Evolutionary conservation across 495 filamentous ascomycete genomes (phyloP), one percentile per base, ranked within the genome.

Genomic region (Daldinia childiae): DNA sequence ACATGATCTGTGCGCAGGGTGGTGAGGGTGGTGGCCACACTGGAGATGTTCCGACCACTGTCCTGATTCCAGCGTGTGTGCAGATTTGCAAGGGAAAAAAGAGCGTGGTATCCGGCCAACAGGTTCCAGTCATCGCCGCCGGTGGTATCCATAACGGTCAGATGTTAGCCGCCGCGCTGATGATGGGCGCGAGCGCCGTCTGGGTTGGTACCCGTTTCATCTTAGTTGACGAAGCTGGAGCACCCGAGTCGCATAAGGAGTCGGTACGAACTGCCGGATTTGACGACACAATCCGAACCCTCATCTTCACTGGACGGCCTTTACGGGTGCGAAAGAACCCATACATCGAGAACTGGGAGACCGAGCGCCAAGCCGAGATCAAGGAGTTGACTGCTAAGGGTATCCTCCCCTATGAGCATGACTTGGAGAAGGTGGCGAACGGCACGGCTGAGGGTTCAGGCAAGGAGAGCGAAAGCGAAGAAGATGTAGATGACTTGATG

Each of bases 121-220:
- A 90, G 41, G 94, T 99, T 11, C 93, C 92, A 78, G 93, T 98
- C 71, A 84, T 99, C 65, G 95, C 95, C 55, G 96, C 96, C 11
- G 95, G 95, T 71, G 95, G 96, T 81, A 87, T 99, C 68, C 96
- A 89, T 86, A 97, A 95, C 84, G 95, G 95, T 50, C 92, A 93
- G 81, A 90, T 90, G 50, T 86, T 99, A 62, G 95, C 95, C 34
- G 93, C 95, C 1, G 84, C 94, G 43, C 86, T 99, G 36, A 97
- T 96, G 90, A 89, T 98, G 74, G 95, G 95, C 68, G 95, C 95
- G 63, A 87, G 86, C 63, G 95, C 88, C 68, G 95, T 99, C 58
- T 99, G 95, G 95, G 91, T 99, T 67, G 95, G 95, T 68, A 99
- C 95, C 57, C 88, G 96, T 60, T 99, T 99, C 84, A 92, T 99